Conservation (phyloP, 768 basidiomycete species). For the Boletus rufocinnamomeus region DNA sequence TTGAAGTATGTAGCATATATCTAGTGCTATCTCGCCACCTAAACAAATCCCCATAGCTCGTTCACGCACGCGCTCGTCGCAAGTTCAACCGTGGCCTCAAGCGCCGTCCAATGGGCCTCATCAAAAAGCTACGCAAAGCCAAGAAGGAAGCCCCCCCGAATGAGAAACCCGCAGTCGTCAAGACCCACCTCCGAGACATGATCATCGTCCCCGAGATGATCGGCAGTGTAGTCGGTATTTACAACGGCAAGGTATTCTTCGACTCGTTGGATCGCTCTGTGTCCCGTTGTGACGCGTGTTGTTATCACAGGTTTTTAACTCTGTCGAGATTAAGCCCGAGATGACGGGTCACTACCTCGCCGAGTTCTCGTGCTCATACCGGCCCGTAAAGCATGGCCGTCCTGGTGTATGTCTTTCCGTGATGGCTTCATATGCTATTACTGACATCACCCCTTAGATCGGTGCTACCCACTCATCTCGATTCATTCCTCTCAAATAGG, state of each 20-base stretch:
- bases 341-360: conserved; percentile 99
- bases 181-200: conserved; percentile 99
- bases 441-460: conserved; percentile 49
- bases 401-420: conserved; percentile 79
- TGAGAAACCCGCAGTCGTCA: conserved; percentile 98
- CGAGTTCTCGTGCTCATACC: conserved; percentile 96
- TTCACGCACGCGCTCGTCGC: conserved; percentile 97
- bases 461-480: conserved; percentile 91
- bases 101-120: conserved; percentile 96
- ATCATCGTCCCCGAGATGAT: conserved; percentile 99
- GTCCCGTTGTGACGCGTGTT: background rate
- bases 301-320: conserved; percentile 74
- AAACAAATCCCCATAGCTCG: conserved; percentile 58
- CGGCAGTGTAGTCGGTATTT: conserved; percentile 95
- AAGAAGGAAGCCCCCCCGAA: conserved; percentile 99
- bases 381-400: conserved; percentile 99
- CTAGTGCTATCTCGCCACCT: conserved; percentile 5
- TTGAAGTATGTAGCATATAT: conserved; percentile 59
- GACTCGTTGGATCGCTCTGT: background rate
- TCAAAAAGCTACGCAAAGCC: conserved; percentile 99
- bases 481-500: conserved; percentile 97
- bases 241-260: conserved; percentile 86
- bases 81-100: conserved; percentile 99
- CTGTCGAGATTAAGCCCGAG: conserved; percentile 99
- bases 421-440: conserved; percentile 4